Percentiles rank a stretch among this genome's conserved stretches.
These are phyloP conservation scores for Eucalyptus erythrocorys DNA, from an alignment of 345 rosid genomes.

Conservation along the genomic window DNA sequence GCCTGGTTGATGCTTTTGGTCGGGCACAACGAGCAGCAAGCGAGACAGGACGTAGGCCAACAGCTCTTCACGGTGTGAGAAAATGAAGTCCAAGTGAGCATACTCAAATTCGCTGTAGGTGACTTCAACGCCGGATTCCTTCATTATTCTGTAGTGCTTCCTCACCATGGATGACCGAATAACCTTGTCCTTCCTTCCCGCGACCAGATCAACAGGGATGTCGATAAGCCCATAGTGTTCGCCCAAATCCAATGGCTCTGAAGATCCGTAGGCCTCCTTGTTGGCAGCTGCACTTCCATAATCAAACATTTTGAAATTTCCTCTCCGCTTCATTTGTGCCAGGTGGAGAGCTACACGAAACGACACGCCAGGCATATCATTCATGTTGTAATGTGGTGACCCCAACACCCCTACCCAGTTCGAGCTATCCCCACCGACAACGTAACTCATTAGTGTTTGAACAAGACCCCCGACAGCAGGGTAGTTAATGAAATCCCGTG, in stretches of 20 bases:
- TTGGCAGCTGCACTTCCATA: slow-evolving; percentile 58
- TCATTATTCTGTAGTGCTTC: slow-evolving; percentile 72
- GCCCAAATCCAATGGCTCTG: slow-evolving; percentile 85
- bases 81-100: slow-evolving; percentile 93
- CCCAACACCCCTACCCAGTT: slow-evolving; percentile 96
- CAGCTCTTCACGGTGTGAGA: slow-evolving; percentile 83
- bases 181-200: slow-evolving; percentile 78
- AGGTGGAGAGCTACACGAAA: slow-evolving; percentile 72
- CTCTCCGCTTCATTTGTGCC: slow-evolving; percentile 71
- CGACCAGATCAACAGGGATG: slow-evolving; percentile 75
- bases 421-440: slow-evolving; percentile 93
- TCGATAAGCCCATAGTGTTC: slow-evolving; percentile 52
- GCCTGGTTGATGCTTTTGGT: slow-evolving; percentile 12
- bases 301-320: slow-evolving; percentile 75
- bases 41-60: slow-evolving; percentile 74
- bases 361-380: slow-evolving; percentile 95
- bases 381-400: slow-evolving; percentile 91
- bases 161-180: slow-evolving; percentile 77
- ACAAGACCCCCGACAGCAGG: slow-evolving; percentile 97
- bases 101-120: slow-evolving; percentile 72
- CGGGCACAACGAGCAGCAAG: slow-evolving; percentile 43
- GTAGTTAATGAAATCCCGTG: slow-evolving; percentile 86
- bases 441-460: slow-evolving; percentile 83
- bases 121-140: slow-evolving; percentile 52
- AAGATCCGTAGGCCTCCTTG: slow-evolving; percentile 58